These are phyloP conservation scores for Heterobasidion occidentale DNA, from an alignment of 1,284 basidiomycete species.

Conservation along the genomic window DNA sequence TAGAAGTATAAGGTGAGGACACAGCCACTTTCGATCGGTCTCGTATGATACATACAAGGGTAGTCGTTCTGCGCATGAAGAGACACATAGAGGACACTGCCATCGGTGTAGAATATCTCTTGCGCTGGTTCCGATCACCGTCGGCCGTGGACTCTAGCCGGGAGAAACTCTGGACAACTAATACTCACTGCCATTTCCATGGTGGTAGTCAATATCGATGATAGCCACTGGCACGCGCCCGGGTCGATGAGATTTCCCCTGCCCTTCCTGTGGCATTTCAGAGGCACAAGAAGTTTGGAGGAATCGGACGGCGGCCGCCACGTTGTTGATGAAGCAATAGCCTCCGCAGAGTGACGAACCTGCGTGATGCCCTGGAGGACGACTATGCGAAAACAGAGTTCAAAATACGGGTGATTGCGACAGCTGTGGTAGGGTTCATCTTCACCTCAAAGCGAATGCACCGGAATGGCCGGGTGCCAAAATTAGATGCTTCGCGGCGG, in stretches of 20 bases:
- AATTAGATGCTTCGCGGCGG: slow-evolving; percentile 16
- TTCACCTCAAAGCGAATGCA: slow-evolving; percentile 25
- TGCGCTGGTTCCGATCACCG: slow-evolving; percentile 14
- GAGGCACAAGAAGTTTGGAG: slow-evolving; percentile 12
- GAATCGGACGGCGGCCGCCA: slow-evolving; percentile 24
- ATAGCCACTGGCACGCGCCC: slow-evolving; percentile 19
- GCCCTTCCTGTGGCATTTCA: not conserved
- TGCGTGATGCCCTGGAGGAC: slow-evolving; percentile 30
- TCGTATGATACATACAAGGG: slow-evolving; percentile 21
- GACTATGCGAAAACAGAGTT: slow-evolving; percentile 7
- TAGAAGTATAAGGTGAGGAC: not conserved
- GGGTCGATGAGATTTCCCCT: not conserved
- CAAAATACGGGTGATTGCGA: not conserved
- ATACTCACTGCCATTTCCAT: slow-evolving; percentile 27
- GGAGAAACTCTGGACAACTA: not conserved
- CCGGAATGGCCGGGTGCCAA: slow-evolving; percentile 1
- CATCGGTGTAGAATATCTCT: slow-evolving; percentile 26
- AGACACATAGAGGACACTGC: slow-evolving; percentile 25
- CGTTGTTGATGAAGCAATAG: slow-evolving; percentile 30
- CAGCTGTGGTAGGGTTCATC: not conserved
- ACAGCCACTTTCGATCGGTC: not conserved
- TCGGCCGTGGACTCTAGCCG: not conserved
- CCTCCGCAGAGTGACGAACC: slow-evolving; percentile 24
- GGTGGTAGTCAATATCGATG: slow-evolving; percentile 32
- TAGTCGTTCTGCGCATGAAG: slow-evolving; percentile 27